phyloP scores from a whole-genome alignment of 1,284 basidiomycete genomes.

The Moesziomyces sp. region DNA sequence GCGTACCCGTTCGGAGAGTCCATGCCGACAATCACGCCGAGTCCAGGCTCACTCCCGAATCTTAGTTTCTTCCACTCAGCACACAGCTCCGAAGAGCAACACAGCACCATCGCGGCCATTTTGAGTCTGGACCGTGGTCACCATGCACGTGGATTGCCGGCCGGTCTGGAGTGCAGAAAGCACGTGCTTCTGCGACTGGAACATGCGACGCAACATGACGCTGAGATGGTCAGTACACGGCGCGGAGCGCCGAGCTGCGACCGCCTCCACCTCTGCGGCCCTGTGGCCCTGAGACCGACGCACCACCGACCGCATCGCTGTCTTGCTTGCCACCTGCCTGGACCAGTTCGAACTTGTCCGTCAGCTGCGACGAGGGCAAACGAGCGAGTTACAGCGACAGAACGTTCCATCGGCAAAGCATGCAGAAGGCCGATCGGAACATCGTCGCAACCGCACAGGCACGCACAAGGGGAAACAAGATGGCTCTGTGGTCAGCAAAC shows the following conservation, averaged over 20 bases:
- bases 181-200: not conserved
- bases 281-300: conserved; percentile 4
- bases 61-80: no score
- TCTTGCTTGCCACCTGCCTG: conserved; percentile 30
- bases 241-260: conserved; percentile 17
- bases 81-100: no score
- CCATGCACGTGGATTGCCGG: not conserved
- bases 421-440: no score
- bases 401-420: no score
- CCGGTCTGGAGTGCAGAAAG: not conserved
- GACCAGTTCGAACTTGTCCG: conserved; percentile 60
- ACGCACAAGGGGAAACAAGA: no score
- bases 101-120: no score
- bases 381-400: not conserved
- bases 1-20: no score
- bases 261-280: conserved; percentile 11
- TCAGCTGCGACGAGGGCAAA: conserved; percentile 27
- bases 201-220: not conserved
- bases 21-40: no score
- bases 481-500: no score
- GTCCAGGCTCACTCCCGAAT: no score
- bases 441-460: no score
- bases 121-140: not conserved
- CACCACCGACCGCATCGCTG: conserved; percentile 12
- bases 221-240: conserved; percentile 24